These are phyloP conservation scores for Purpureocillium lavendulum DNA, from an alignment of 2,329 filamentous ascomycete species.

Conservation along the genomic window DNA sequence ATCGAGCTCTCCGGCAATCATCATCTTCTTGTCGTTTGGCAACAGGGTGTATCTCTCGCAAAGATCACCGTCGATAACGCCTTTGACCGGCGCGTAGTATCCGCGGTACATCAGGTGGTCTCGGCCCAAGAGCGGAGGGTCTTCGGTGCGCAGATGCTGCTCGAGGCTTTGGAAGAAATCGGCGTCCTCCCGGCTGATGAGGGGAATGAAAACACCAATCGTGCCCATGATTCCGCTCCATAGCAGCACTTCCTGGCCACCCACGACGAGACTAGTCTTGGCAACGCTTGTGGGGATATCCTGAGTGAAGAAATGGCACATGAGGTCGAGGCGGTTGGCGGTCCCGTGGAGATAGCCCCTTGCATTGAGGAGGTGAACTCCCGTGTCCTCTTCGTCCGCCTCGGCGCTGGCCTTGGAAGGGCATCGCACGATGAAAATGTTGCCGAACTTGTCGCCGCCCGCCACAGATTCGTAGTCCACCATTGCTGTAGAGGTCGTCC, in stretches of 20 bases:
- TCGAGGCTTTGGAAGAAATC: conserved; percentile 97
- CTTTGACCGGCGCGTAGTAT: conserved; percentile 95
- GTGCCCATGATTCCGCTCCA: conserved; percentile 96
- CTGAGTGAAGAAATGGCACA: conserved; percentile 83
- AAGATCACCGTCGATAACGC: conserved; percentile 91
- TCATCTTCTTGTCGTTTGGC: conserved; percentile 81
- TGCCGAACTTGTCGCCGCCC: conserved; percentile 96
- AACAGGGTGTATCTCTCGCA: conserved; percentile 86
- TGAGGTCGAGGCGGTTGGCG: conserved; percentile 72
- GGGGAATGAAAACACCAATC: conserved; percentile 86
- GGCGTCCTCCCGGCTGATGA: conserved; percentile 83
- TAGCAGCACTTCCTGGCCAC: conserved; percentile 82
- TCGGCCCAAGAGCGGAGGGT: conserved; percentile 79
- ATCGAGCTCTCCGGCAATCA: conserved; percentile 90
- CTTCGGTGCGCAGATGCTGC: conserved; percentile 76
- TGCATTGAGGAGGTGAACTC: conserved; percentile 84
- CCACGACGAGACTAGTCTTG: conserved; percentile 83
- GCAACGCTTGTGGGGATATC: conserved; percentile 87
- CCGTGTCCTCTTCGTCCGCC: conserved; percentile 85
- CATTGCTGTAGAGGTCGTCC: conserved; percentile 88
- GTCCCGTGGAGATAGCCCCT: conserved; percentile 85
- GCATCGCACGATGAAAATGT: conserved; percentile 85
- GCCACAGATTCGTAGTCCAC: conserved; percentile 95
- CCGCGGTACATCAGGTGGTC: conserved; percentile 94
- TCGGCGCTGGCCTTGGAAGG: conserved; percentile 80